Conservation (phyloP, 306 rosid genomes). For the Trifolium subterraneum region DNA sequence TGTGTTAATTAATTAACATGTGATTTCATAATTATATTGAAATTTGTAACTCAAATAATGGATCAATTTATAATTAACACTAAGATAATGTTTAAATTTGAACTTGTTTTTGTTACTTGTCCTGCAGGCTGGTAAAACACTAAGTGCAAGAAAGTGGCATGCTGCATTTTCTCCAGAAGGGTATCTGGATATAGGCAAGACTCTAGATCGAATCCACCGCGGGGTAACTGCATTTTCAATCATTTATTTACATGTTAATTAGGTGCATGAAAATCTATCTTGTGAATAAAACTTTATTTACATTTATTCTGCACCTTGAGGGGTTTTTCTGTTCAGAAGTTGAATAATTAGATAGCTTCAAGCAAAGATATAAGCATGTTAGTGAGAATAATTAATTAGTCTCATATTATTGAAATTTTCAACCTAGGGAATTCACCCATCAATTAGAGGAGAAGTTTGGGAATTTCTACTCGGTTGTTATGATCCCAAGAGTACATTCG, state of each 20-base stretch:
- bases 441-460: conserved; percentile 99
- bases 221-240: conserved; percentile 65
- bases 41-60: neutral
- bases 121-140: conserved; percentile 86
- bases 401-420: conserved; percentile 8
- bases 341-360: neutral
- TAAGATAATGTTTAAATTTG: neutral
- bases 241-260: too few species aligned
- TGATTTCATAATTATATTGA: neutral
- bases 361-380: neutral
- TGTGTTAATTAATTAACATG: neutral
- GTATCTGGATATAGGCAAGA: conserved; percentile 79
- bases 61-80: neutral
- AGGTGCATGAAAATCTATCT: too few species aligned
- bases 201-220: conserved; percentile 78
- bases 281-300: conserved; percentile 1
- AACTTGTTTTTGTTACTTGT: conserved; percentile 30
- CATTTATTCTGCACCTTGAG: neutral
- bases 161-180: conserved; percentile 95
- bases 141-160: conserved; percentile 90
- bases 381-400: neutral
- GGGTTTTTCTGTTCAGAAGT: neutral
- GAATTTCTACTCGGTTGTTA: conserved; percentile 96
- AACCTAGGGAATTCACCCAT: conserved; percentile 91
- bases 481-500: conserved; percentile 73